These are phyloP conservation scores for Earliella scabrosa DNA, from an alignment of 1,284 basidiomycete genomes.

Conservation along the genomic window DNA sequence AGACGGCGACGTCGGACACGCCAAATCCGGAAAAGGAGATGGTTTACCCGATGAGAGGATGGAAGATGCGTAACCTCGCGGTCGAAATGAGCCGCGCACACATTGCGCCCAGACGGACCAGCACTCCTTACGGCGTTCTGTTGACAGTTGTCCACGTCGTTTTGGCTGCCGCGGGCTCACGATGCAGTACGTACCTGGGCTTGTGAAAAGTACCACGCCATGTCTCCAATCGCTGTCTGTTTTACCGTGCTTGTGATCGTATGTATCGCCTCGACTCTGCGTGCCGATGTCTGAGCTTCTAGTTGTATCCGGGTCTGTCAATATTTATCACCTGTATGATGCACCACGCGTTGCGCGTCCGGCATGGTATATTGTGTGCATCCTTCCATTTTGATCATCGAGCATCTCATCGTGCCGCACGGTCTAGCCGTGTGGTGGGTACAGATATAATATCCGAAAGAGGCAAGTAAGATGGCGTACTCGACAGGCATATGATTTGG, in stretches of 20 bases:
- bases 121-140: slow-evolving; percentile 15
- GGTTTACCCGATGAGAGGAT: slow-evolving; percentile 32
- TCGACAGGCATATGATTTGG: slow-evolving; percentile 2
- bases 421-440: slow-evolving; percentile 7
- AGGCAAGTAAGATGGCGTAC: slow-evolving; percentile 16
- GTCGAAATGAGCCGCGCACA: slow-evolving; percentile 3
- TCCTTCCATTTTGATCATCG: slow-evolving; percentile 23
- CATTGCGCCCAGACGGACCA: slow-evolving; percentile 9
- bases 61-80: slow-evolving; percentile 31
- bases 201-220: slow-evolving; percentile 18
- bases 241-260: slow-evolving; percentile 5
- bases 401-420: slow-evolving; percentile 11
- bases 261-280: slow-evolving; percentile 12
- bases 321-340: slow-evolving; percentile 14
- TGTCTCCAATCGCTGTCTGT: slow-evolving; percentile 16
- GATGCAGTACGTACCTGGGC: slow-evolving; percentile 5
- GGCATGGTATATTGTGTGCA: background rate
- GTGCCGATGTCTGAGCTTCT: slow-evolving; percentile 10
- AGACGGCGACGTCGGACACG: slow-evolving; percentile 24
- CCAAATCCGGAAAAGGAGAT: slow-evolving; percentile 17
- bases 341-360: slow-evolving; percentile 8
- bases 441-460: slow-evolving; percentile 5
- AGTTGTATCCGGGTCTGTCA: slow-evolving; percentile 19
- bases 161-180: slow-evolving; percentile 14
- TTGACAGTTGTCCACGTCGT: slow-evolving; percentile 16